Evolutionary conservation across 164 flowering plant genomes (phyloP), one percentile per base, ranked within the genome.

Genomic region (Pachysandra terminalis): DNA sequence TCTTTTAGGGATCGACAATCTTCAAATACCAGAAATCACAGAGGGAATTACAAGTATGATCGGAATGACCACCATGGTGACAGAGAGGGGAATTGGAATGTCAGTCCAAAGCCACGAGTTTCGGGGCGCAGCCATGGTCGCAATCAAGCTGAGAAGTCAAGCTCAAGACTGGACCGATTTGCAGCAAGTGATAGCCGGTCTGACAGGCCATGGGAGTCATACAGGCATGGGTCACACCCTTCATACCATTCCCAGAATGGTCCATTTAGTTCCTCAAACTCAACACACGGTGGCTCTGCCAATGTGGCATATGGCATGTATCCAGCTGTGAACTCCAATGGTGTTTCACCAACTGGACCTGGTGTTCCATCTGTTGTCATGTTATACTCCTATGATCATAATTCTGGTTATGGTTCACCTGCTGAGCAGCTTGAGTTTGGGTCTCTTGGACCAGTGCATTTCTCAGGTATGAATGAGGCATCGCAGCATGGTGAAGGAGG

Each of bases 381-480:
- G 97, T 40, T 92, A 3, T 91, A 86, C 77, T 87, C 99, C 15
- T 89, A 88, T 82, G 96, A 90, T 63, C 85, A 84, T 56, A 85
- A 78, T 71, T 59, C 74, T 48, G 77, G 77, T 49, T 88, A 83
- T 77, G 81, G 72, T 71, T 66, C 86, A 56, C 69, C 79, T 41
- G 70, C 86, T 9, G 96, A 92, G 53, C 97, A 89, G 71, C 88
- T 88, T 61, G 96, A 91, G 80, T 90, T 89, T 82, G 97, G 96
- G 19, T 87, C 97, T 61, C 82, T 87, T 64, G 88, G 96, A 24
- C 90, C 83, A n/a, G 80, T 82, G 68, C 90, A 81, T 59, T 78
- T 82, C 45, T 73, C 90, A 17, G 81, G 81, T 59, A 41, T 60
- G 58, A 84, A 80, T 72, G 90, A 85, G 37, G 74, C 53, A 63